These are phyloP conservation scores for Heliamphora pulchella DNA, from an alignment of 179 eudicot species.

Conservation along the genomic window DNA sequence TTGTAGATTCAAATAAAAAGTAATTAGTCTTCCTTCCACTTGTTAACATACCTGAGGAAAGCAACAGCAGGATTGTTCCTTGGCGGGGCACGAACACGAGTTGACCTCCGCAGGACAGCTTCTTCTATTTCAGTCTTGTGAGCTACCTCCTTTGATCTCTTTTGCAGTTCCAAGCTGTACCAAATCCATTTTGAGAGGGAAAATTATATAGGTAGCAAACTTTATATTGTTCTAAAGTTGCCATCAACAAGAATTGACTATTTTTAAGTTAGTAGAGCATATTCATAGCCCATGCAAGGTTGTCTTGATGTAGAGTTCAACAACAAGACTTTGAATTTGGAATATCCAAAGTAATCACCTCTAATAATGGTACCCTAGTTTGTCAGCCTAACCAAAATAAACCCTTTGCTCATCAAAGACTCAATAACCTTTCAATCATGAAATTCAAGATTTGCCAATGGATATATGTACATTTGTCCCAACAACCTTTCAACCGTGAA, in stretches of 20 bases:
- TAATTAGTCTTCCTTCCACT: conserved; percentile 66
- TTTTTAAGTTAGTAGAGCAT: neutral
- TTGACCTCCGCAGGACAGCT: conserved; percentile 70
- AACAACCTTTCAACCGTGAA: too few species aligned
- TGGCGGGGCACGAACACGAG: conserved; percentile 88
- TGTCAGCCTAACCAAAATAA: neutral
- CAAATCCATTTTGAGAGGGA: neutral
- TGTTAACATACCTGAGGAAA: conserved; percentile 77
- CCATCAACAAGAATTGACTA: neutral
- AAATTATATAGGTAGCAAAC: neutral
- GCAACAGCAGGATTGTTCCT: conserved; percentile 72
- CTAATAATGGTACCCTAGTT: neutral
- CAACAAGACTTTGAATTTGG: too few species aligned
- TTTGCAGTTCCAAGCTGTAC: conserved; percentile 66
- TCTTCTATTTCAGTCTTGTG: conserved; percentile 51
- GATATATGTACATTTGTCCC: neutral
- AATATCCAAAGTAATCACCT: too few species aligned
- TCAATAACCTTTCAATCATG: neutral
- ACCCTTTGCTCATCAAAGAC: neutral
- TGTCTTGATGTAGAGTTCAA: neutral
- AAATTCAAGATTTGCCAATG: neutral
- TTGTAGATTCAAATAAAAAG: neutral
- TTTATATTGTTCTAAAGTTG: neutral
- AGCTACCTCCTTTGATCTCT: conserved; percentile 57
- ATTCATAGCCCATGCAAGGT: neutral